These are phyloP conservation scores for Botrytis byssoidea DNA, from an alignment of 2,329 filamentous ascomycete genomes.

Conservation along the genomic window DNA sequence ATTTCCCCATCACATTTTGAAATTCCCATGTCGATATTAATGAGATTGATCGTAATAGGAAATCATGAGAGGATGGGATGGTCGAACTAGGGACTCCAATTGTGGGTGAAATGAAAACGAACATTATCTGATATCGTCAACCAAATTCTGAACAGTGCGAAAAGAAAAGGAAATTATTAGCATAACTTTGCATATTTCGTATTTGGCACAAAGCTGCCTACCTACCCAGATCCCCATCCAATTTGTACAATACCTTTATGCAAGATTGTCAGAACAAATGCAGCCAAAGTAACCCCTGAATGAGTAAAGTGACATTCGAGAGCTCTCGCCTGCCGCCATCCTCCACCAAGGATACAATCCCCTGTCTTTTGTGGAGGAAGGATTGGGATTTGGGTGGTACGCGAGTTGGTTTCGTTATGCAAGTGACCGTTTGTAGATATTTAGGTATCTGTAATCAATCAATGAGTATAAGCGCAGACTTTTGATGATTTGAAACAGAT, in stretches of 20 bases:
- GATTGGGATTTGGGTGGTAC: background rate
- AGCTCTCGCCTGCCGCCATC: background rate
- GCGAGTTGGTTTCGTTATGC: background rate
- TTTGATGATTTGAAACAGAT: background rate
- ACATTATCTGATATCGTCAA: background rate
- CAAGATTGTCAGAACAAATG: background rate
- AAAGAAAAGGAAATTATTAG: background rate
- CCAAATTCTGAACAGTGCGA: background rate
- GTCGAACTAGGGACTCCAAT: background rate
- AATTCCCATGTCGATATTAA: background rate
- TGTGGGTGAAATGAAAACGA: background rate
- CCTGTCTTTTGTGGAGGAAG: slow-evolving; percentile 3
- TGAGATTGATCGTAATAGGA: background rate
- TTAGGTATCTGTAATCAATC: background rate
- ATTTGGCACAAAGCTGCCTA: background rate
- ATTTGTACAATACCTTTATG: slow-evolving; percentile 7
- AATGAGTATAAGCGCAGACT: background rate
- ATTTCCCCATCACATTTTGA: slow-evolving; percentile 1
- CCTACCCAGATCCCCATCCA: background rate
- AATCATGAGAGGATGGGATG: background rate
- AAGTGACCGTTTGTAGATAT: background rate
- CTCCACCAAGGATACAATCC: background rate
- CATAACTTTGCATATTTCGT: background rate
- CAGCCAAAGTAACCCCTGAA: background rate
- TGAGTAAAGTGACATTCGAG: slow-evolving; percentile 4